Conservation (phyloP, 805 yeast genomes). For the Pichia scutulata region DNA sequence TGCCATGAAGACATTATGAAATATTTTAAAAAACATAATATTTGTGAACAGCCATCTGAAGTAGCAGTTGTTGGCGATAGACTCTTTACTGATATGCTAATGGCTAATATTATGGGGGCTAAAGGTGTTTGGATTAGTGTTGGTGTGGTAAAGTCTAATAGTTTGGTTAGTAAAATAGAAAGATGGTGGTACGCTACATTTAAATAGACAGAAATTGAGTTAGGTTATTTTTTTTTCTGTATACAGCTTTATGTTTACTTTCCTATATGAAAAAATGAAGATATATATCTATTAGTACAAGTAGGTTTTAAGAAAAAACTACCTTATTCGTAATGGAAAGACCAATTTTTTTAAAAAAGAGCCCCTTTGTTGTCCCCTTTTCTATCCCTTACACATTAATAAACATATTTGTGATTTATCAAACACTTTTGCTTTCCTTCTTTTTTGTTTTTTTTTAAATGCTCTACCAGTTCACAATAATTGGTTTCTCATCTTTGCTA, state of each 20-base stretch:
- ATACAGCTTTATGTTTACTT: background rate
- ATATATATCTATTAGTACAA: background rate
- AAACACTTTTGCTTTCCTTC: background rate
- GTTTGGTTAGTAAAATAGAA: conserved; percentile 47
- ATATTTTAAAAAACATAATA: conserved; percentile 44
- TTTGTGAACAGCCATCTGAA: conserved; percentile 44
- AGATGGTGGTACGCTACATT: conserved; percentile 25
- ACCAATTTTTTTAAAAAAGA: too few relatives aligned
- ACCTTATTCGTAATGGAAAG: too few relatives aligned
- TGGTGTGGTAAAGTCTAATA: conserved; percentile 58
- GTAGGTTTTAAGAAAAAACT: too few relatives aligned
- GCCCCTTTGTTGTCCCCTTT: background rate
- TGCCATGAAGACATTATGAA: conserved; percentile 61
- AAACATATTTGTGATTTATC: background rate
- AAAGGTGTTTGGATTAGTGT: conserved; percentile 75
- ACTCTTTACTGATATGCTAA: conserved; percentile 79
- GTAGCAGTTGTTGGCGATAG: conserved; percentile 89
- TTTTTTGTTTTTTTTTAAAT: background rate
- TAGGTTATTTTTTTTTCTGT: background rate
- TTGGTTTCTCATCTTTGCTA: conserved; percentile 4
- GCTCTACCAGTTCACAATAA: background rate
- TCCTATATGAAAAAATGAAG: background rate
- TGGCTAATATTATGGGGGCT: conserved; percentile 93
- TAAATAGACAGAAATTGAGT: background rate
- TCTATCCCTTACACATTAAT: background rate